These are phyloP conservation scores for Sicyos edulis DNA, from an alignment of 306 rosid genomes.

Conservation along the genomic window DNA sequence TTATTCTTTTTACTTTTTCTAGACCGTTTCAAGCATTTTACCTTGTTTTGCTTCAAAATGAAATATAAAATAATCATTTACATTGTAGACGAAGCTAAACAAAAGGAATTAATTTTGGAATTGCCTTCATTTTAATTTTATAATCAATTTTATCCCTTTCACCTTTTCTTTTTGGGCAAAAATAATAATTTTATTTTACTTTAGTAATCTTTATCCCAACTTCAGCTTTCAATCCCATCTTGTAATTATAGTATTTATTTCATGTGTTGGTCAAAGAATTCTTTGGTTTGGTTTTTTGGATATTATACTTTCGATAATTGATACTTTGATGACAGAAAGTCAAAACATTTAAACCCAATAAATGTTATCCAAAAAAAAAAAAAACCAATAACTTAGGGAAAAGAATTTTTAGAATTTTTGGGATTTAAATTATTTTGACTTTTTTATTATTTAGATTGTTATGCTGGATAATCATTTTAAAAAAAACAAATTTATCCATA, in stretches of 20 bases:
- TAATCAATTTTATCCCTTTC: not conserved
- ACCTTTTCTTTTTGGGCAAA: not conserved
- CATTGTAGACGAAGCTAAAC: not conserved
- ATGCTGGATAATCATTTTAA: too few relatives aligned
- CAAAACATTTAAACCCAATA: too few relatives aligned
- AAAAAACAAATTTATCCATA: too few relatives aligned
- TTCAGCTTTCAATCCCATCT: not conserved
- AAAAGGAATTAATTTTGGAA: not conserved
- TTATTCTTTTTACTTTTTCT: too few relatives aligned
- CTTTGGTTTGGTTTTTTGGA: not conserved
- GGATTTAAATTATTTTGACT: not conserved
- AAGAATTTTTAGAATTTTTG: too few relatives aligned
- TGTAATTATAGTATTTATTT: not conserved
- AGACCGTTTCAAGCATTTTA: constrained; percentile 1
- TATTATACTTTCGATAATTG: not conserved
- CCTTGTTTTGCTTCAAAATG: too few relatives aligned
- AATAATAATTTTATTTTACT: not conserved
- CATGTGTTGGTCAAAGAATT: not conserved
- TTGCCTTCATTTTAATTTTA: not conserved
- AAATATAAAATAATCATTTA: too few relatives aligned
- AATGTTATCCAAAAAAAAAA: too few relatives aligned
- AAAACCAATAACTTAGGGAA: too few relatives aligned
- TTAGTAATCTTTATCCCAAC: not conserved
- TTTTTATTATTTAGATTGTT: too few relatives aligned
- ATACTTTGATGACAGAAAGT: too few relatives aligned